Conservation (phyloP, 805 yeast genomes). For the Lipomyces yamadae region DNA sequence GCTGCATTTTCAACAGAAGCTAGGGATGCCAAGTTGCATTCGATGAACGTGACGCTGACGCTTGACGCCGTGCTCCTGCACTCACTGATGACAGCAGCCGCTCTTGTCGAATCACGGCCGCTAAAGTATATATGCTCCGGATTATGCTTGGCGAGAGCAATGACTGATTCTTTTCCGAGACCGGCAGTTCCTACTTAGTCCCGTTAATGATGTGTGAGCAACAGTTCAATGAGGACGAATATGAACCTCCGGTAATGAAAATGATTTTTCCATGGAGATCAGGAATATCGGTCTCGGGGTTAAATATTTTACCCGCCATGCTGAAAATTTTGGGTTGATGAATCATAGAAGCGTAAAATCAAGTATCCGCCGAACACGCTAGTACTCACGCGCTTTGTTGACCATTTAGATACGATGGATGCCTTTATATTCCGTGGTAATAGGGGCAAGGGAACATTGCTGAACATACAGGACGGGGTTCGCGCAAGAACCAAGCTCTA, state of each 20-base stretch:
- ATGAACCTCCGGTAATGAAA: slow-evolving; percentile 5
- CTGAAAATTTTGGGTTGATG: neutral
- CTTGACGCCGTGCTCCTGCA: neutral
- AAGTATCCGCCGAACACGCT: too few species aligned
- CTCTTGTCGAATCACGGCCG: slow-evolving; percentile 7
- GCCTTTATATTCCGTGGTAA: too few species aligned
- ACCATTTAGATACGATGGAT: too few species aligned
- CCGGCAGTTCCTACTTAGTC: neutral
- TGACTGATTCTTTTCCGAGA: neutral
- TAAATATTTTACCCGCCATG: neutral
- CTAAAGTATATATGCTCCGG: slow-evolving; percentile 2
- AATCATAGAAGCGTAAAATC: too few species aligned
- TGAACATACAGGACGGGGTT: too few species aligned
- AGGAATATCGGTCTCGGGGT: neutral
- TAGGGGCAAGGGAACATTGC: too few species aligned
- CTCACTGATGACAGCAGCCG: slow-evolving; percentile 5
- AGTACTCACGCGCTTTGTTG: too few species aligned
- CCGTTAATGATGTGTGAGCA: neutral
- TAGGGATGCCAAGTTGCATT: neutral
- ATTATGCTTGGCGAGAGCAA: slow-evolving; percentile 3
- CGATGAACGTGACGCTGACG: neutral
- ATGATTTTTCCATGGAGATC: slow-evolving; percentile 1
- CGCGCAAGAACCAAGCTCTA: too few species aligned
- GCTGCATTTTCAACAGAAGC: slow-evolving; percentile 14
- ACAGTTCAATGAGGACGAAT: neutral